These are phyloP conservation scores for Chaetomium globosum DNA, from an alignment of 2,329 filamentous ascomycete species.

Conservation along the genomic window DNA sequence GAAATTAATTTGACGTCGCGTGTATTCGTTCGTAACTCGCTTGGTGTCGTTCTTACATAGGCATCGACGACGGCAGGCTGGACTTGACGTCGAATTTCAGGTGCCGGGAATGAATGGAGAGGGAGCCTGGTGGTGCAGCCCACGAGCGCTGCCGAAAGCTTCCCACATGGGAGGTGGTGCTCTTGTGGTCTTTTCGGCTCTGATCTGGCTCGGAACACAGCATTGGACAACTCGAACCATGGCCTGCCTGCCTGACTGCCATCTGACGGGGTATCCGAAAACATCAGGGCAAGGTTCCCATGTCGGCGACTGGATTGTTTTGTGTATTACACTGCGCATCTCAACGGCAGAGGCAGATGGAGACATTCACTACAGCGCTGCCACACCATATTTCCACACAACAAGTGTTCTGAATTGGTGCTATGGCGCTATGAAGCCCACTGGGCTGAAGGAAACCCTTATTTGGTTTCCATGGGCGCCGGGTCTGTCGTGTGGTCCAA, in stretches of 20 bases:
- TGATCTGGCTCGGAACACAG: neutral
- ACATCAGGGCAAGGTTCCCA: no score
- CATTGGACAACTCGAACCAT: neutral
- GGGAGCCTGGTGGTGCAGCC: no score
- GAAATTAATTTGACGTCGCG: no score
- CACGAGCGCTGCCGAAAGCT: neutral
- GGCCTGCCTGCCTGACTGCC: no score
- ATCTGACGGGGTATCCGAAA: no score
- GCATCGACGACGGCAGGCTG: no score
- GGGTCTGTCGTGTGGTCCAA: constrained; percentile 30
- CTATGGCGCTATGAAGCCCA: constrained; percentile 36
- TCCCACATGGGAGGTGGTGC: neutral
- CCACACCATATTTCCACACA: constrained; percentile 9
- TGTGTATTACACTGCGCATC: neutral
- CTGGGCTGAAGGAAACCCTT: constrained; percentile 28
- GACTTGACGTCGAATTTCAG: no score
- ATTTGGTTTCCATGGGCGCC: constrained; percentile 34
- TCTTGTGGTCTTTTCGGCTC: neutral
- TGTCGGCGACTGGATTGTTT: neutral
- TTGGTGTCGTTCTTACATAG: no score
- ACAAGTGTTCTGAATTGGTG: constrained; percentile 37
- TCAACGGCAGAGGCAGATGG: neutral
- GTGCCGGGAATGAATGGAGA: no score
- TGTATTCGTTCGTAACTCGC: no score
- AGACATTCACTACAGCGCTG: neutral